Percentiles rank a stretch among this genome's conserved stretches.
Evolutionary conservation across 225 moss, liverwort and hornwort species (phyloP).

Genomic region (Marchantia paleacea): DNA sequence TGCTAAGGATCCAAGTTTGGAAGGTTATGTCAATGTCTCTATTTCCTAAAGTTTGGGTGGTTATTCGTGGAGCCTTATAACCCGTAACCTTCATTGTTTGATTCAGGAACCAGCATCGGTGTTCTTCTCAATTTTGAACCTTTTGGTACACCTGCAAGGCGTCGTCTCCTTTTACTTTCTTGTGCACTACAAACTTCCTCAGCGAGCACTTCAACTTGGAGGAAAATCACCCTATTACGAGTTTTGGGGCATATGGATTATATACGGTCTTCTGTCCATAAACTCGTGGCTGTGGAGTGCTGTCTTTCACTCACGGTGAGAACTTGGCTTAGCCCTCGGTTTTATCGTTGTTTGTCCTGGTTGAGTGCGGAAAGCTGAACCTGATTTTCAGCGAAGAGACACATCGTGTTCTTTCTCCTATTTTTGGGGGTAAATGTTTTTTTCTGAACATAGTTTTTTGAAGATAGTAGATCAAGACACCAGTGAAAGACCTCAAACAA

Average conservation of each 20-base stretch:
- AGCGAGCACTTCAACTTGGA: conserved; percentile 33
- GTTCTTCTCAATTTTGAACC: conserved; percentile 79
- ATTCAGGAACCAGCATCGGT: conserved; percentile 94
- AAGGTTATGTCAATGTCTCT: not conserved
- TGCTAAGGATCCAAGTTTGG: no score
- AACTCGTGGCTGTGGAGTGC: conserved; percentile 99
- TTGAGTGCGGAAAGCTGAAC: not conserved
- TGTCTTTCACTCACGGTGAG: conserved; percentile 86
- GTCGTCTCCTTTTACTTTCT: conserved; percentile 75
- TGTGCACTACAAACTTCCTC: conserved; percentile 72
- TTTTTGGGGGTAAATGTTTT: not conserved
- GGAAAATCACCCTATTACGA: conserved; percentile 75
- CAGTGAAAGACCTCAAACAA: not conserved
- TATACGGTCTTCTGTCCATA: conserved; percentile 76
- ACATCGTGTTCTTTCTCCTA: not conserved
- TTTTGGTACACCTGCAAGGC: conserved; percentile 81
- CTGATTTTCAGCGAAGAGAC: not conserved
- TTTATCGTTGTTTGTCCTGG: not conserved
- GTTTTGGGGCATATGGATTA: conserved; percentile 75
- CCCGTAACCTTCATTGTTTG: conserved; percentile 4
- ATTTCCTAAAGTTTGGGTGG: not conserved
- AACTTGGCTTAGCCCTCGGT: not conserved
- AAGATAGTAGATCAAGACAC: not conserved
- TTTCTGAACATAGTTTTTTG: not conserved
- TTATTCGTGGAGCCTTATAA: not conserved